These are phyloP conservation scores for Acer yangbiense DNA, from an alignment of 345 rosid genomes.

Conservation along the genomic window DNA sequence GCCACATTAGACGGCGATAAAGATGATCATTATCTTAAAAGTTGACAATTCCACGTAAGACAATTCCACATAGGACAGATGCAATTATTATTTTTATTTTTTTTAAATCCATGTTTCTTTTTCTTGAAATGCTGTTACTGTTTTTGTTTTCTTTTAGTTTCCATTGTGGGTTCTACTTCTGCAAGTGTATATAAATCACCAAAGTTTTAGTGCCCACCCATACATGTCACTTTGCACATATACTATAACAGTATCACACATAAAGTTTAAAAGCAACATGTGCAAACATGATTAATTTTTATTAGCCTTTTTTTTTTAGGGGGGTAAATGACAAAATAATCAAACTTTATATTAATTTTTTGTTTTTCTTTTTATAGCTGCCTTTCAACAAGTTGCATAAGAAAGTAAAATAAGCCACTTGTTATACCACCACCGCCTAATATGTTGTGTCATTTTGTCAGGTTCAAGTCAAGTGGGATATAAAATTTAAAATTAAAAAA, in stretches of 20 bases:
- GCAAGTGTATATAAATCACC: conserved; percentile 1
- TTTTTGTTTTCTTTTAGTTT: conserved; percentile 17
- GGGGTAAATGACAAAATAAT: conserved; percentile 27
- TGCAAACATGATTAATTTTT: not conserved
- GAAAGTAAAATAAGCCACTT: conserved; percentile 17
- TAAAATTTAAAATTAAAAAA: too few relatives aligned
- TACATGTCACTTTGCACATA: conserved; percentile 6
- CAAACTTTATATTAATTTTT: conserved; percentile 12
- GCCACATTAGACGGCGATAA: too few relatives aligned
- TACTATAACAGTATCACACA: conserved; percentile 2
- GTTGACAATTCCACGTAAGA: not conserved
- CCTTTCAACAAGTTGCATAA: conserved; percentile 34
- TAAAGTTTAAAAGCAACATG: conserved; percentile 8
- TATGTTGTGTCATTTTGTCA: too few relatives aligned
- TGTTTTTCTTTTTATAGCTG: not conserved
- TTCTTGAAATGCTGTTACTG: not conserved
- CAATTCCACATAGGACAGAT: not conserved
- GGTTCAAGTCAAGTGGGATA: too few relatives aligned
- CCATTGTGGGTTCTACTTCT: conserved; percentile 20
- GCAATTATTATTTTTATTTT: too few relatives aligned
- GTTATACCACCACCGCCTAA: too few relatives aligned
- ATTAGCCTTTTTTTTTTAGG: not conserved
- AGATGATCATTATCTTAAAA: not conserved
- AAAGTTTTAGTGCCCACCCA: conserved; percentile 17
- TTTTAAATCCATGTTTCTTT: not conserved